Evolutionary conservation across 495 filamentous ascomycete genomes (phyloP).

Genomic region (Hyaloscypha hepaticicola): DNA sequence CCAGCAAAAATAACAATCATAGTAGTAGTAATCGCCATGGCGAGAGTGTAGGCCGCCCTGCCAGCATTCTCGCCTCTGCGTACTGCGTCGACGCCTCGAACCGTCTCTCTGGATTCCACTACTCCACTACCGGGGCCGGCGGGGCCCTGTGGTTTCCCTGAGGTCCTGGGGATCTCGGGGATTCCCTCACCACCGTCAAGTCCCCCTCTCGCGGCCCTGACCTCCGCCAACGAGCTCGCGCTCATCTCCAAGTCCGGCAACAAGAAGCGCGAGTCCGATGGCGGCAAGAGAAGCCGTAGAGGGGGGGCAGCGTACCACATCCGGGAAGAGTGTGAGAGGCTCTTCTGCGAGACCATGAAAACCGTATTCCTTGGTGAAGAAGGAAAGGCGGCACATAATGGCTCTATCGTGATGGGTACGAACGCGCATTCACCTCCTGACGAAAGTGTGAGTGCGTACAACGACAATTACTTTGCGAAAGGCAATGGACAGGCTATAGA

Average conservation of each 20-base stretch:
- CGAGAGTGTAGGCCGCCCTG: slow-evolving; percentile 50
- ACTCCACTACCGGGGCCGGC: slow-evolving; percentile 84
- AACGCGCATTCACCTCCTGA: slow-evolving; percentile 33
- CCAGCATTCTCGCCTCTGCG: slow-evolving; percentile 80
- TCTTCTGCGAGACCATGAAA: slow-evolving; percentile 94
- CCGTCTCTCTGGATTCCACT: slow-evolving; percentile 76
- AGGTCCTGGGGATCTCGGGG: slow-evolving; percentile 77
- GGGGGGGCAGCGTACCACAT: slow-evolving; percentile 93
- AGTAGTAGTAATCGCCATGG: slow-evolving; percentile 69
- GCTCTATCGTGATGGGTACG: slow-evolving; percentile 74
- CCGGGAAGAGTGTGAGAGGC: slow-evolving; percentile 99
- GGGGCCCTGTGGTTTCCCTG: slow-evolving; percentile 97
- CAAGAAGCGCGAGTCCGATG: slow-evolving; percentile 33
- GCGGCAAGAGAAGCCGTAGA: slow-evolving; percentile 51
- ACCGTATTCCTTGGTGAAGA: slow-evolving; percentile 94
- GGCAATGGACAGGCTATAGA: slow-evolving; percentile 32
- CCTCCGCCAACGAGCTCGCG: slow-evolving; percentile 57
- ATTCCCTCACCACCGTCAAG: slow-evolving; percentile 73
- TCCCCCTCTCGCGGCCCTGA: slow-evolving; percentile 74
- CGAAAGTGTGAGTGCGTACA: slow-evolving; percentile 32
- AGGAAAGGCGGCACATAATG: slow-evolving; percentile 61
- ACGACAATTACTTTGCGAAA: slow-evolving; percentile 23
- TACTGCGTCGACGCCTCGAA: slow-evolving; percentile 63
- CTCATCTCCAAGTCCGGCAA: slow-evolving; percentile 51
- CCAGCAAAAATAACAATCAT: slow-evolving; percentile 63